A percentile compares a stretch with the other conserved stretches of the same genome.
Evolutionary conservation across 2,329 filamentous ascomycete species (phyloP).

Genomic region (Aspergillus carbonarius): DNA sequence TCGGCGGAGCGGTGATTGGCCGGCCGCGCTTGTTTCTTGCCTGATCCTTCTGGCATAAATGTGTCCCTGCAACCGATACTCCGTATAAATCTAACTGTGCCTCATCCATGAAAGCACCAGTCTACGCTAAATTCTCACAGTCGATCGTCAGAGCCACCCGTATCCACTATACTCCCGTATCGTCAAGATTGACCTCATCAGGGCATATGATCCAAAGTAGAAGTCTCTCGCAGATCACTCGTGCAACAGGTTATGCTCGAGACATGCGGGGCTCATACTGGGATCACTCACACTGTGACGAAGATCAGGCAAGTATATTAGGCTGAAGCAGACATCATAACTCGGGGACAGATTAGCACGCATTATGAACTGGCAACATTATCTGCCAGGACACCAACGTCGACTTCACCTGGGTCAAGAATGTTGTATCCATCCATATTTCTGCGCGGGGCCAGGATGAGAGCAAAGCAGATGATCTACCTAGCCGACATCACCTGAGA

Average conservation of each 20-base stretch:
- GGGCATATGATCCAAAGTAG: conserved; percentile 22
- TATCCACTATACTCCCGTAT: conserved; percentile 27
- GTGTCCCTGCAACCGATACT: no score
- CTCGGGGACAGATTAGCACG: conserved; percentile 26
- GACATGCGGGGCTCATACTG: conserved; percentile 29
- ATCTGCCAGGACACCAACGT: conserved; percentile 35
- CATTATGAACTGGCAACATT: conserved; percentile 33
- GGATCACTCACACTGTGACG: conserved; percentile 28
- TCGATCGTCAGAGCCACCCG: background rate
- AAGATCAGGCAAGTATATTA: conserved; percentile 20
- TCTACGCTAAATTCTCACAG: no score
- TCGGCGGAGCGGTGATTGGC: no score
- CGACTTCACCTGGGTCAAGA: conserved; percentile 23
- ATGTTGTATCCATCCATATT: conserved; percentile 33
- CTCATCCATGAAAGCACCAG: no score
- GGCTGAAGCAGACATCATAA: background rate
- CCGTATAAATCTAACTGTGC: no score
- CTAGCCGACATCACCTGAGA: conserved; percentile 23
- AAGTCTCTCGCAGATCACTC: conserved; percentile 27
- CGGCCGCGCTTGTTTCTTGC: no score
- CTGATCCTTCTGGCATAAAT: no score
- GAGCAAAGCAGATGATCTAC: conserved; percentile 29
- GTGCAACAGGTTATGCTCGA: conserved; percentile 29
- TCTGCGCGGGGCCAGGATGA: conserved; percentile 36
- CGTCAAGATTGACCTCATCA: conserved; percentile 32